Percentiles rank a stretch among this genome's conserved stretches.
Conservation (phyloP, 352 stramenopile genomes). For the Pythium graminicola region DNA sequence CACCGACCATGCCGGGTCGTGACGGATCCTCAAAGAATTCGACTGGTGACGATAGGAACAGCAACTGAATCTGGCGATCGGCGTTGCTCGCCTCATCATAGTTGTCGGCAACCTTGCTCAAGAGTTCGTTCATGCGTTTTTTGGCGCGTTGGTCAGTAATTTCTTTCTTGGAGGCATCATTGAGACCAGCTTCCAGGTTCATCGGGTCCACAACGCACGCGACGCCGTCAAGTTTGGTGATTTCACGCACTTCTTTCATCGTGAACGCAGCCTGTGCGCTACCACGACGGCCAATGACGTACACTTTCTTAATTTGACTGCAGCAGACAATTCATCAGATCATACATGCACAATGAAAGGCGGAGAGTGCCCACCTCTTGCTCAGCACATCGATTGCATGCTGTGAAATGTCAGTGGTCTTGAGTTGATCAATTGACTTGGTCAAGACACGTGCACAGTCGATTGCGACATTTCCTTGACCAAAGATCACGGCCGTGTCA, state of each 20-base stretch:
- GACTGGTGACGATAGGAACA: slow-evolving; percentile 88
- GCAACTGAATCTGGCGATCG: slow-evolving; percentile 66
- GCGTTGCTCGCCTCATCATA: slow-evolving; percentile 24
- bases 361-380: slow-evolving; percentile 23
- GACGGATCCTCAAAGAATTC: slow-evolving; percentile 54
- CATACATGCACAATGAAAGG: background rate
- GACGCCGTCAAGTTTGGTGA: slow-evolving; percentile 77
- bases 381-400: slow-evolving; percentile 84
- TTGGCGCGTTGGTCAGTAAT: slow-evolving; percentile 74
- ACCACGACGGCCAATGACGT: slow-evolving; percentile 91
- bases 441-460: slow-evolving; percentile 95
- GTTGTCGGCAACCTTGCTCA: slow-evolving; percentile 51
- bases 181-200: slow-evolving; percentile 87
- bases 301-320: slow-evolving; percentile 79
- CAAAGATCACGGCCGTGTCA: slow-evolving; percentile 92
- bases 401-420: slow-evolving; percentile 89
- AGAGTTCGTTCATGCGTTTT: slow-evolving; percentile 81
- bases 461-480: slow-evolving; percentile 96
- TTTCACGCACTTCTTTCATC: slow-evolving; percentile 94
- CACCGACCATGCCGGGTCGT: slow-evolving; percentile 41
- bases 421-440: slow-evolving; percentile 87
- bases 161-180: slow-evolving; percentile 77
- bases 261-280: slow-evolving; percentile 96
- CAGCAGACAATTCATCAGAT: background rate
- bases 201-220: slow-evolving; percentile 82